phyloP scores from a whole-genome alignment of 2,329 filamentous ascomycete genomes.

The Ophiobolus disseminans region DNA sequence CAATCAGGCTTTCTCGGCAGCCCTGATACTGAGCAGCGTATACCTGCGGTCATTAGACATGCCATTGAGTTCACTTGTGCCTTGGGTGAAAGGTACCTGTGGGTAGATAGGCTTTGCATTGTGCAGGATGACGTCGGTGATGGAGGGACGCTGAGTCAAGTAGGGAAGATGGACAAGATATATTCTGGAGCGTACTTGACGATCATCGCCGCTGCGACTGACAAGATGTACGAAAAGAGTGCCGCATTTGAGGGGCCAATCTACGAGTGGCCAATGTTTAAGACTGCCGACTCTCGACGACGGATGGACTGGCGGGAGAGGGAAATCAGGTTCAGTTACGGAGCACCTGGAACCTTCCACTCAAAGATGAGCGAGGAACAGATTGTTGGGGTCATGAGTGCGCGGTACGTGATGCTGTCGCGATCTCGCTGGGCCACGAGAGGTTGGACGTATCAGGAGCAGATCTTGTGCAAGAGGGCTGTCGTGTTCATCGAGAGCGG shows the following conservation, averaged over 20 bases:
- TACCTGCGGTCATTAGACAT: constrained; percentile 1
- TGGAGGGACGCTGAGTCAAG: background rate
- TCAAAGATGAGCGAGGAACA: background rate
- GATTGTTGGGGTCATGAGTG: background rate
- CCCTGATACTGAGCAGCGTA: background rate
- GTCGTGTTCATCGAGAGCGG: constrained; percentile 4
- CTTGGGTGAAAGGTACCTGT: constrained; percentile 3
- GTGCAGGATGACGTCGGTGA: background rate
- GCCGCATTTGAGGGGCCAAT: too few relatives aligned
- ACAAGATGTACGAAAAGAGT: background rate
- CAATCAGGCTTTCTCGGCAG: background rate
- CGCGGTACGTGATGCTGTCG: background rate
- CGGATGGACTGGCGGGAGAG: too few relatives aligned
- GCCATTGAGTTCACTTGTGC: background rate
- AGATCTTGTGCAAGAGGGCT: constrained; percentile 9
- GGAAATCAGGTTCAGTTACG: background rate
- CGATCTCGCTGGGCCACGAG: background rate
- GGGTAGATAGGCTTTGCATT: constrained; percentile 6
- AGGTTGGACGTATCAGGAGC: constrained; percentile 14
- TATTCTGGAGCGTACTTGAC: constrained; percentile 3
- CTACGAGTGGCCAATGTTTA: background rate
- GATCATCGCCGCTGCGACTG: constrained; percentile 1
- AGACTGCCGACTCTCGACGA: background rate
- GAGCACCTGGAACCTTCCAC: background rate
- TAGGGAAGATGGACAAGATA: constrained; percentile 2